These are phyloP conservation scores for Nitzschia palea DNA, from an alignment of 108 stramenopile genomes.

Conservation along the genomic window DNA sequence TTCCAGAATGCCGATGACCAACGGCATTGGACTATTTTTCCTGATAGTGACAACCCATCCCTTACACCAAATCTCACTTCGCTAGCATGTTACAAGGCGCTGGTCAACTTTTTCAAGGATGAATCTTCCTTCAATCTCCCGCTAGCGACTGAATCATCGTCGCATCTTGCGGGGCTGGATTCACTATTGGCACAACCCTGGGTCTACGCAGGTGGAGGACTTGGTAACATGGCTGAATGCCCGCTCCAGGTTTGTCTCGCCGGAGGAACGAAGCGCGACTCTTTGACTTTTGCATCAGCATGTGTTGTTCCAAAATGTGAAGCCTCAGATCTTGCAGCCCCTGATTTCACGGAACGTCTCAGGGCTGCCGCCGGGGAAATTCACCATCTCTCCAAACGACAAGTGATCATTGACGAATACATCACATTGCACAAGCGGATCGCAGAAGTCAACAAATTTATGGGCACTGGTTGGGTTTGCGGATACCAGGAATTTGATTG, in stretches of 20 bases:
- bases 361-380: slow-evolving; percentile 9
- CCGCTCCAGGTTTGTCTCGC: slow-evolving; percentile 44
- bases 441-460: slow-evolving; percentile 38
- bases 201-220: slow-evolving; percentile 50
- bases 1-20: too few species aligned
- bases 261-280: slow-evolving; percentile 39
- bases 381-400: neutral
- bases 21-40: too few species aligned
- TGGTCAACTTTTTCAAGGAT: slow-evolving; percentile 26
- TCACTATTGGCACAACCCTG: slow-evolving; percentile 47
- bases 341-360: slow-evolving; percentile 36
- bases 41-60: too few species aligned
- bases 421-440: slow-evolving; percentile 28
- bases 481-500: slow-evolving; percentile 44
- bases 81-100: slow-evolving; percentile 4
- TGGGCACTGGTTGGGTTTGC: slow-evolving; percentile 56
- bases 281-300: slow-evolving; percentile 48
- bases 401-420: slow-evolving; percentile 31
- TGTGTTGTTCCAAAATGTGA: slow-evolving; percentile 45
- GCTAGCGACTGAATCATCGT: slow-evolving; percentile 46
- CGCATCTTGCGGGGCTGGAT: slow-evolving; percentile 42
- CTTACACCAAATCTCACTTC: slow-evolving; percentile 6
- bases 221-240: slow-evolving; percentile 62
- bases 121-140: slow-evolving; percentile 11
- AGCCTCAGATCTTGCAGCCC: slow-evolving; percentile 39